Conservation (phyloP, 176 grass and related monocot genomes). For the Luzula sylvatica region DNA sequence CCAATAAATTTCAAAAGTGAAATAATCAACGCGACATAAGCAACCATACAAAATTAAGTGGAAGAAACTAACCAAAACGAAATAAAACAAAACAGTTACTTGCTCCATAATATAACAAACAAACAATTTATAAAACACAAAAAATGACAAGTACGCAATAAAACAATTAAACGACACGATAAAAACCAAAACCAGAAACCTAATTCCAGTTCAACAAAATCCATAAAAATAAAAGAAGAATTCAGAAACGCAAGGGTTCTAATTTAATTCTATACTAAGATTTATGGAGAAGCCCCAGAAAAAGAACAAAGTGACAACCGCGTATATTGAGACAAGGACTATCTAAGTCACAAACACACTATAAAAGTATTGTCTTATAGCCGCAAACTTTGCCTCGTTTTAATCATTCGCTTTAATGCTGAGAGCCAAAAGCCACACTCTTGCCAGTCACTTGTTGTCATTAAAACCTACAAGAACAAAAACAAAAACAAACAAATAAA, state of each 20-base stretch:
- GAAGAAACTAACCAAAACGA: too few relatives aligned
- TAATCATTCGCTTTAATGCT: conserved; percentile 90
- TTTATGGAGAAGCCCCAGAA: not conserved
- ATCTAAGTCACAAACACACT: conserved; percentile 14
- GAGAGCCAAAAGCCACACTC: conserved; percentile 98
- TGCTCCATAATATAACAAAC: not conserved
- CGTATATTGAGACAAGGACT: conserved; percentile 46
- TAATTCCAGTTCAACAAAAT: conserved; percentile 10
- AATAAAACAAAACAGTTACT: too few relatives aligned
- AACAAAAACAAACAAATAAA: conserved; percentile 20
- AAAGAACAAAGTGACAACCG: conserved; percentile 23
- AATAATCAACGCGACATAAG: too few relatives aligned
- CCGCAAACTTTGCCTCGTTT: conserved; percentile 65
- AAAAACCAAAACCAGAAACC: not conserved
- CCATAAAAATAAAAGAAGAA: not conserved
- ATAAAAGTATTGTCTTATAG: conserved; percentile 25
- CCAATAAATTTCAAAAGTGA: too few relatives aligned
- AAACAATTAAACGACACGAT: not conserved
- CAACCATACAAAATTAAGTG: too few relatives aligned
- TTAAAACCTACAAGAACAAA: conserved; percentile 37
- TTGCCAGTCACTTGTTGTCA: conserved; percentile 95
- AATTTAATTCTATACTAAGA: conserved; percentile 18
- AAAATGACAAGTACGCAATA: conserved; percentile 1
- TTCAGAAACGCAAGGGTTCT: conserved; percentile 5
- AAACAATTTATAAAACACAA: conserved; percentile 10